A percentile compares a stretch with the other conserved stretches of the same genome.
These are phyloP conservation scores for Bipolaris victoriae DNA, from an alignment of 2,329 filamentous ascomycete species.

Conservation along the genomic window DNA sequence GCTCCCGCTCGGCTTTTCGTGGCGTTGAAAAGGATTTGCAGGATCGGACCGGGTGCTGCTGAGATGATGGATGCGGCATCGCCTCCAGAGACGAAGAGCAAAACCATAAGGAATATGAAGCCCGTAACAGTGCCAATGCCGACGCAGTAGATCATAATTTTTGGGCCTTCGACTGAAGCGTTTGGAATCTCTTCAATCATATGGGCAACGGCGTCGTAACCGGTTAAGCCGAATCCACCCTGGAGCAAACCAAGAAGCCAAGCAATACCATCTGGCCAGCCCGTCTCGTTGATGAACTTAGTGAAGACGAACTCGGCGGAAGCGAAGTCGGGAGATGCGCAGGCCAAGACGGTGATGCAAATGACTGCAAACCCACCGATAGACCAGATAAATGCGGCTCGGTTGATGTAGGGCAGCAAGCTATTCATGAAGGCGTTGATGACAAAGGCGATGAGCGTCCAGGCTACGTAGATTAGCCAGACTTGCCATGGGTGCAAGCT, in stretches of 20 bases:
- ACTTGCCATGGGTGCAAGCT: constrained; percentile 69
- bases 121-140: constrained; percentile 68
- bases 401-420: constrained; percentile 69
- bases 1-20: constrained; percentile 67
- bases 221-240: constrained; percentile 61
- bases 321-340: constrained; percentile 69
- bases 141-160: constrained; percentile 70
- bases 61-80: constrained; percentile 62
- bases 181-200: constrained; percentile 68
- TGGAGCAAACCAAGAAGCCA: constrained; percentile 61
- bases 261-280: constrained; percentile 71
- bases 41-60: constrained; percentile 63
- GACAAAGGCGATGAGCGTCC: constrained; percentile 65
- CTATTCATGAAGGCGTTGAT: constrained; percentile 70
- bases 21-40: constrained; percentile 68
- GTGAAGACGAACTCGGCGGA: constrained; percentile 69
- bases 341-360: constrained; percentile 71
- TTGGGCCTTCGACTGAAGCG: constrained; percentile 64
- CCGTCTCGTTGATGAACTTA: constrained; percentile 70
- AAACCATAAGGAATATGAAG: constrained; percentile 65
- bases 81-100: constrained; percentile 67
- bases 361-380: constrained; percentile 72
- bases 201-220: constrained; percentile 61
- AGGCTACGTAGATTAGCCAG: constrained; percentile 73
- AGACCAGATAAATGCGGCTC: constrained; percentile 74